A percentile compares a stretch with the other conserved stretches of the same genome.
These are phyloP conservation scores for Jaenimonas drosophilae DNA, from an alignment of 208 protist genomes.

Conservation along the genomic window DNA sequence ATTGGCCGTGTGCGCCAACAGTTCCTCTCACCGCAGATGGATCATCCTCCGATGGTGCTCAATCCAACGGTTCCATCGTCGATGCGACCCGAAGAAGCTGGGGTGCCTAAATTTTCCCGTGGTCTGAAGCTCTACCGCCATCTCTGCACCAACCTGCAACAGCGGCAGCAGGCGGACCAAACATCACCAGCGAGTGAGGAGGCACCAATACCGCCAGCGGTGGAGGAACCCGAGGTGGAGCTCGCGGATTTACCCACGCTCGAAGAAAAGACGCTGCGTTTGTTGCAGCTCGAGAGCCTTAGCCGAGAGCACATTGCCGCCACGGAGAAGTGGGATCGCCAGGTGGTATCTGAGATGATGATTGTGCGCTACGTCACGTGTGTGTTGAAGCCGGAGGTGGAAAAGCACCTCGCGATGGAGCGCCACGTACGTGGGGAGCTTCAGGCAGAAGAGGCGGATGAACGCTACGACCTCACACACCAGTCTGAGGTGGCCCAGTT, in stretches of 20 bases:
- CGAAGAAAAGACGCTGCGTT: constrained; percentile 10
- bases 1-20: constrained; percentile 38
- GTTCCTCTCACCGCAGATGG: constrained; percentile 23
- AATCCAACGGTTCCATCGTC: constrained; percentile 27
- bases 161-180: not conserved
- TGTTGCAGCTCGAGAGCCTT: constrained; percentile 30
- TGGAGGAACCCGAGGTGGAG: not conserved
- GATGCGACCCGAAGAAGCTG: constrained; percentile 17
- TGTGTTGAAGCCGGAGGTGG: constrained; percentile 59
- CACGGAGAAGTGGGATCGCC: constrained; percentile 48
- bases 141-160: too few species aligned
- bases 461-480: constrained; percentile 36
- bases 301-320: constrained; percentile 29
- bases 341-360: constrained; percentile 65
- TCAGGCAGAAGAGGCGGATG: constrained; percentile 37
- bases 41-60: constrained; percentile 28
- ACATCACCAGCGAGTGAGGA: not conserved
- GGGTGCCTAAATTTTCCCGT: constrained; percentile 17
- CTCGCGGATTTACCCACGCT: not conserved
- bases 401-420: constrained; percentile 45
- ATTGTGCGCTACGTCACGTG: constrained; percentile 64
- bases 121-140: too few species aligned
- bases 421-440: constrained; percentile 19
- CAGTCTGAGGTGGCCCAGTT: constrained; percentile 21
- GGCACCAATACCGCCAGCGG: not conserved